These are phyloP conservation scores for Warburgia ugandensis DNA, from an alignment of 164 flowering plant genomes.

Conservation along the genomic window DNA sequence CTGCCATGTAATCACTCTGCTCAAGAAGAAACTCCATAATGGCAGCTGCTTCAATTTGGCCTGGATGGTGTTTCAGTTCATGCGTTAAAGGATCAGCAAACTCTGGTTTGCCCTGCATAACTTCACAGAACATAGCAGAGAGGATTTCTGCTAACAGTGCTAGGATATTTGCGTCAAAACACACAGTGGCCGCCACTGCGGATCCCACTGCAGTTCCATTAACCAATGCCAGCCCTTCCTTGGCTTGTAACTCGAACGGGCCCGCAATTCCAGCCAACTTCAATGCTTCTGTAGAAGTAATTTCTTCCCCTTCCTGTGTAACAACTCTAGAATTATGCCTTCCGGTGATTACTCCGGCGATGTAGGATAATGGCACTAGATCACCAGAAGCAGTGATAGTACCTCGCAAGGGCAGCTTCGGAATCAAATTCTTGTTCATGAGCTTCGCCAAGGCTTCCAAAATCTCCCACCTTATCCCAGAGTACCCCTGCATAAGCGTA, in stretches of 20 bases:
- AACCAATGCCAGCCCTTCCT: conserved; percentile 23
- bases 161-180: conserved; percentile 22
- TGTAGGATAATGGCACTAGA: conserved; percentile 7
- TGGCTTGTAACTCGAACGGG: conserved; percentile 29
- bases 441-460: conserved; percentile 29
- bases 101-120: conserved; percentile 19
- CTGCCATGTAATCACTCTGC: conserved; percentile 24
- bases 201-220: conserved; percentile 26
- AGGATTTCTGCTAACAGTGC: conserved; percentile 21
- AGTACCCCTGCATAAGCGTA: conserved; percentile 33
- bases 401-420: conserved; percentile 12
- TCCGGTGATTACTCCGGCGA: conserved; percentile 3
- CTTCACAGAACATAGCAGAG: conserved; percentile 21
- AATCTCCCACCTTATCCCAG: conserved; percentile 35
- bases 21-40: conserved; percentile 29
- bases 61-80: conserved; percentile 25
- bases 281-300: background rate
- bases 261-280: conserved; percentile 8
- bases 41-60: conserved; percentile 25
- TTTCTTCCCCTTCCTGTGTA: conserved; percentile 19
- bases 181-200: conserved; percentile 24
- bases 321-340: conserved; percentile 2
- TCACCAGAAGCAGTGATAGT: conserved; percentile 11
- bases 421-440: conserved; percentile 20
- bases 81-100: conserved; percentile 21